These are phyloP conservation scores for Leccinum obscurum DNA, from an alignment of 768 basidiomycete species.

Conservation along the genomic window DNA sequence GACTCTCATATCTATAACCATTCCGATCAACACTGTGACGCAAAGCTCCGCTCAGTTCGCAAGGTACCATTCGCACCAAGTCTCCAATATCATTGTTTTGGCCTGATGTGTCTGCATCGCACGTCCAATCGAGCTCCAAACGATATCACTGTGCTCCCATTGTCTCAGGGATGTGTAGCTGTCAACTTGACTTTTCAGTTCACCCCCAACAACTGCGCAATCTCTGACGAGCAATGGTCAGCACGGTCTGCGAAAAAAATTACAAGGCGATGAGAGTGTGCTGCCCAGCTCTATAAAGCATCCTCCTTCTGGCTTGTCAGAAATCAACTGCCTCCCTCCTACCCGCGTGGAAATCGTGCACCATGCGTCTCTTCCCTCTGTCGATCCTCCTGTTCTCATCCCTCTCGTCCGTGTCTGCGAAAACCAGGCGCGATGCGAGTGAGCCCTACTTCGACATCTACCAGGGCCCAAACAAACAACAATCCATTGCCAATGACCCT, in stretches of 20 bases:
- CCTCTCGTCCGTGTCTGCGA: slow-evolving; percentile 5
- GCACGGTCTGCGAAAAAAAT: not conserved
- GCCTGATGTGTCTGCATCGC: not conserved
- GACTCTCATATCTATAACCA: not conserved
- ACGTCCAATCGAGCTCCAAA: not conserved
- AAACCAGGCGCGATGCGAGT: slow-evolving; percentile 10
- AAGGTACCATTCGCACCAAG: not conserved
- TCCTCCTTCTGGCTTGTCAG: not conserved
- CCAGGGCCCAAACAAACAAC: slow-evolving; percentile 13
- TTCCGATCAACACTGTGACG: not conserved
- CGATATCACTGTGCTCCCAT: slow-evolving; percentile 2
- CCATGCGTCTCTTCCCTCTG: slow-evolving; percentile 10
- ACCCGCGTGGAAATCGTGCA: not conserved
- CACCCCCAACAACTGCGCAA: not conserved
- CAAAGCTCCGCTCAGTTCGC: not conserved
- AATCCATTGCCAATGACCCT: slow-evolving; percentile 12
- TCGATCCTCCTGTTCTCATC: slow-evolving; percentile 8
- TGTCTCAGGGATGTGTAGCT: slow-evolving; percentile 1
- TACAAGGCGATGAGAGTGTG: not conserved
- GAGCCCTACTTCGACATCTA: slow-evolving; percentile 16
- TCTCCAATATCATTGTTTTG: not conserved
- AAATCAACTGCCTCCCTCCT: slow-evolving; percentile 4
- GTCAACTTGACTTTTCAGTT: not conserved
- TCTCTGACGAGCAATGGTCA: not conserved
- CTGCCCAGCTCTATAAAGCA: slow-evolving; percentile 4